A percentile compares a stretch with the other conserved stretches of the same genome.
phyloP scores from a whole-genome alignment of 257 asterid species.

The Nicotiana attenuata region DNA sequence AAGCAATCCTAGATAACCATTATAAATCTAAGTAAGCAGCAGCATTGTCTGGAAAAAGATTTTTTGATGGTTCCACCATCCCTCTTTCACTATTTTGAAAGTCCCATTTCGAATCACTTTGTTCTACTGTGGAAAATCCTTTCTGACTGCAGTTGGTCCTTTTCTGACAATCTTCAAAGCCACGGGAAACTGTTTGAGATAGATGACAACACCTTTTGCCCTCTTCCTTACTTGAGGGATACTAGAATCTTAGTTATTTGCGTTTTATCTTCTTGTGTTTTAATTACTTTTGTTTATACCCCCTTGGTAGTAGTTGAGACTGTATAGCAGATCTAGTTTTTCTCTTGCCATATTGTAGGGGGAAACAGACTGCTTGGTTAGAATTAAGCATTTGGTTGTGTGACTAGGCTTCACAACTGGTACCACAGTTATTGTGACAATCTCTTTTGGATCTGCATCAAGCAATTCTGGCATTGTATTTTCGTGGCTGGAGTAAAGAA shows the following conservation, averaged over 20 bases:
- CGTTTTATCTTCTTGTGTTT: not conserved
- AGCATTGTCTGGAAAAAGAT: not conserved
- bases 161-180: not conserved
- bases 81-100: not conserved
- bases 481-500: not conserved
- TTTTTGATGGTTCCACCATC: not conserved
- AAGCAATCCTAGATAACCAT: not conserved
- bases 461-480: not conserved
- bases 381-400: not conserved
- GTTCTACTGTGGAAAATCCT: not conserved
- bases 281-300: not conserved
- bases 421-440: not conserved
- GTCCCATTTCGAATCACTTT: not conserved
- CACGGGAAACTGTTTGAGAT: not conserved
- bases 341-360: not conserved
- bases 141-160: slow-evolving; percentile 4
- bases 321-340: not conserved
- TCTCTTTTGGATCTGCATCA: not conserved
- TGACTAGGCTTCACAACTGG: not conserved
- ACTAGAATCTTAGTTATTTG: not conserved
- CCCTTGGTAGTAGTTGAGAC: too few relatives aligned
- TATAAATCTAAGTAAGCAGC: not conserved
- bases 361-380: not conserved
- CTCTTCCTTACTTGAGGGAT: not conserved
- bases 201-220: not conserved